Evolutionary conservation across 164 flowering plant genomes (phyloP).

Genomic region (Sextonia rubra): DNA sequence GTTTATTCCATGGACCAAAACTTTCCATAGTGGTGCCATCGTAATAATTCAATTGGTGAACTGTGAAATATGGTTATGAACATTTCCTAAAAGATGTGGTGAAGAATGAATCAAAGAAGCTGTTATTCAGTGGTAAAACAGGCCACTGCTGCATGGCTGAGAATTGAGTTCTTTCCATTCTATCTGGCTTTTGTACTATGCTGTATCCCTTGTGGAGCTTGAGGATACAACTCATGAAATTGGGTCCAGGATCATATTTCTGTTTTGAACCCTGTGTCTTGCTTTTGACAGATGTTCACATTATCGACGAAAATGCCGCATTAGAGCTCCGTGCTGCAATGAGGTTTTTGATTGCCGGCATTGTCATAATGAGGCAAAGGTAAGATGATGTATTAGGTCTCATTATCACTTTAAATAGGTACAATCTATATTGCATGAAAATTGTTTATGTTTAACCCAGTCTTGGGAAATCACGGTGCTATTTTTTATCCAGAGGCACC

Average conservation of each 20-base stretch:
- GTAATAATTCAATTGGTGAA: too few species aligned
- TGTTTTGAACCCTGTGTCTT: background rate
- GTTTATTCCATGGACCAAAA: too few species aligned
- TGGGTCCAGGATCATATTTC: background rate
- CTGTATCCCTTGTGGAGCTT: background rate
- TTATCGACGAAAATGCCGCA: conserved; percentile 70
- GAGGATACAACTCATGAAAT: background rate
- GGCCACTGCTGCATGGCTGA: background rate
- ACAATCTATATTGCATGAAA: background rate
- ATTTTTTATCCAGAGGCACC: too few species aligned
- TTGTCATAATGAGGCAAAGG: conserved; percentile 84
- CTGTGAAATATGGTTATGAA: too few species aligned
- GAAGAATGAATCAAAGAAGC: background rate
- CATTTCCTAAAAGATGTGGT: too few species aligned
- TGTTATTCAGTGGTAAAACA: background rate
- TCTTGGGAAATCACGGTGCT: too few species aligned
- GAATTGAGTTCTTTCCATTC: background rate
- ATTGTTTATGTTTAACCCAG: too few species aligned
- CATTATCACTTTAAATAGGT: background rate
- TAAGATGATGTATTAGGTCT: background rate
- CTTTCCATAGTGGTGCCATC: too few species aligned
- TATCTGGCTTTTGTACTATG: background rate
- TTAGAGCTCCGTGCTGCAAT: conserved; percentile 89
- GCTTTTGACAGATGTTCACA: conserved; percentile 56
- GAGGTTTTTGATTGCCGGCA: conserved; percentile 85